Conservation (phyloP, 371 early-diverging fungal species). For the Syncephalastrum racemosum region DNA sequence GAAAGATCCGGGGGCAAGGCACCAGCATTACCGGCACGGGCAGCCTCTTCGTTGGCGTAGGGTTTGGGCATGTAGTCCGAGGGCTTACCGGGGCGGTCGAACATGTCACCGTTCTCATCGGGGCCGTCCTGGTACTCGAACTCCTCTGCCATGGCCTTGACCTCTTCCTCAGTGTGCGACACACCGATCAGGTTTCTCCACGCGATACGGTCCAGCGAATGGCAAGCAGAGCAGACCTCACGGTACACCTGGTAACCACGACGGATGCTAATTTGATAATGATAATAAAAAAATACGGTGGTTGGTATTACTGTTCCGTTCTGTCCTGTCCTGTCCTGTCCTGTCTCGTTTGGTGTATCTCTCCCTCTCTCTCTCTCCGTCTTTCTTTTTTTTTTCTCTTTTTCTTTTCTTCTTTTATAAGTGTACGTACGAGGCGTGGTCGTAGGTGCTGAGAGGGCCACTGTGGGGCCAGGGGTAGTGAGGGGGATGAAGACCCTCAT, state of each 20-base stretch:
- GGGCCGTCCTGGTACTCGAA: conserved; percentile 93
- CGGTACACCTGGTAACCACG: conserved; percentile 98
- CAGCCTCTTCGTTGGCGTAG: conserved; percentile 97
- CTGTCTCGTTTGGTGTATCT: neutral
- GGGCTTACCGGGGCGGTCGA: conserved; percentile 93
- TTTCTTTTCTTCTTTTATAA: neutral
- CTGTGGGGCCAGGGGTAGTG: conserved; percentile 88
- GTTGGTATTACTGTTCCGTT: neutral
- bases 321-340: neutral
- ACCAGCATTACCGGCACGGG: conserved; percentile 95
- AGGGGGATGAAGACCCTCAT: conserved; percentile 92
- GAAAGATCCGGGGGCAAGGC: conserved; percentile 97
- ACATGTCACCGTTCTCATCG: conserved; percentile 92
- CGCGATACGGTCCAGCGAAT: conserved; percentile 90
- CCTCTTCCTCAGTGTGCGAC: conserved; percentile 90
- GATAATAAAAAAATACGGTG: neutral
- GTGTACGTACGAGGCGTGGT: conserved; percentile 85
- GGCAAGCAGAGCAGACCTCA: conserved; percentile 97
- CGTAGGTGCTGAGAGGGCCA: conserved; percentile 81
- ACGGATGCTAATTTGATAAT: conserved; percentile 67
- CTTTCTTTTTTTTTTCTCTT: neutral
- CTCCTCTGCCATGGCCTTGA: conserved; percentile 93
- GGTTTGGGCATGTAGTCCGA: conserved; percentile 92
- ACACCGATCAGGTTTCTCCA: conserved; percentile 95
- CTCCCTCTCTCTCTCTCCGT: no score